A percentile compares a stretch with the other conserved stretches of the same genome.
Evolutionary conservation across 2,329 filamentous ascomycete species (phyloP).

Genomic region (Penicillium hordei): DNA sequence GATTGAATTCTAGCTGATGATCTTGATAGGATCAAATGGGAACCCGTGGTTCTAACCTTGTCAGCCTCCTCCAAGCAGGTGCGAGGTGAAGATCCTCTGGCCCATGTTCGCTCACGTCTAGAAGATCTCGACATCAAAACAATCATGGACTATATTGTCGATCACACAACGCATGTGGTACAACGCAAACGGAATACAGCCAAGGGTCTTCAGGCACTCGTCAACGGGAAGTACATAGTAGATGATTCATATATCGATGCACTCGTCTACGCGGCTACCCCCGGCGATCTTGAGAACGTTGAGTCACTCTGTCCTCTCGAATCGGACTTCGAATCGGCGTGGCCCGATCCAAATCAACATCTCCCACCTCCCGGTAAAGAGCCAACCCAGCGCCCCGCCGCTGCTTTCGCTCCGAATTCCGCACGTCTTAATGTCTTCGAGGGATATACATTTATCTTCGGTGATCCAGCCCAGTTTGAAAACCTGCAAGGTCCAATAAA

Average conservation of each 20-base stretch:
- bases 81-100: conserved; percentile 63
- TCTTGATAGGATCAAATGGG: conserved; percentile 67
- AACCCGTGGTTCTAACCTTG: conserved; percentile 77
- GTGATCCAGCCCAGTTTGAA: conserved; percentile 71
- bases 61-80: conserved; percentile 71
- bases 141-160: conserved; percentile 67
- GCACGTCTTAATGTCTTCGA: conserved; percentile 72
- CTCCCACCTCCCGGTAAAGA: conserved; percentile 76
- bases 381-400: conserved; percentile 64
- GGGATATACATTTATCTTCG: conserved; percentile 86
- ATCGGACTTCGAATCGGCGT: conserved; percentile 72
- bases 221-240: conserved; percentile 78
- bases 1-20: conserved; percentile 4
- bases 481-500: conserved; percentile 73
- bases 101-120: conserved; percentile 62
- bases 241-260: conserved; percentile 71
- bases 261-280: conserved; percentile 60
- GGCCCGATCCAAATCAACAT: conserved; percentile 72
- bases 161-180: conserved; percentile 80
- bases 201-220: conserved; percentile 80
- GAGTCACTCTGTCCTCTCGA: conserved; percentile 64
- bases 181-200: conserved; percentile 87
- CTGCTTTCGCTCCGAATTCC: conserved; percentile 70
- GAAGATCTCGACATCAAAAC: conserved; percentile 90
- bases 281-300: conserved; percentile 52